Evolutionary conservation across 495 filamentous ascomycete species (phyloP).

Genomic region (Neurospora sp.): DNA sequence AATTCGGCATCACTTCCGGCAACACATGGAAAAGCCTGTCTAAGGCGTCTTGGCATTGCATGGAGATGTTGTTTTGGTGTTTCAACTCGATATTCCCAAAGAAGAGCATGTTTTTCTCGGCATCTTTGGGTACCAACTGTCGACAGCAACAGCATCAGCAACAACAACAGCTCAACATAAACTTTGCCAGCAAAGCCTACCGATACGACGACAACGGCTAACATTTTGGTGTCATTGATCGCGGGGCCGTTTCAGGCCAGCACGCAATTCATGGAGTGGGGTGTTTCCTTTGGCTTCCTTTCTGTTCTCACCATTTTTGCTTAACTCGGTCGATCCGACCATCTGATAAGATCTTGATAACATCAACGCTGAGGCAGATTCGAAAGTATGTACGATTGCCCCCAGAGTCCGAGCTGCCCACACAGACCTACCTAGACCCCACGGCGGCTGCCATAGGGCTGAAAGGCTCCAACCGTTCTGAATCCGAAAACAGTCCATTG

Average conservation of each 20-base stretch:
- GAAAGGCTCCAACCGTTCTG: neutral
- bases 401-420: neutral
- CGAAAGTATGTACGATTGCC: neutral
- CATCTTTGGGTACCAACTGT: too few relatives aligned
- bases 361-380: neutral
- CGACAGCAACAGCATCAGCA: neutral
- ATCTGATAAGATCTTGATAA: neutral
- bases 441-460: neutral
- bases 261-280: neutral
- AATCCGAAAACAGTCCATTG: neutral
- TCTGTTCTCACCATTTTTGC: neutral
- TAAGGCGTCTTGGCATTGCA: neutral
- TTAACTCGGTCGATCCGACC: neutral
- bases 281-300: neutral
- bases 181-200: neutral
- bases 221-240: neutral
- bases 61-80: neutral
- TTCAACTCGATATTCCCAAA: neutral
- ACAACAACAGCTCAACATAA: neutral
- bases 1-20: neutral
- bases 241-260: neutral
- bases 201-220: neutral
- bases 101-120: neutral
- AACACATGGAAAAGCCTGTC: neutral
- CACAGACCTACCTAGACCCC: neutral